A percentile compares a stretch with the other conserved stretches of the same genome.
Evolutionary conservation across 495 filamentous ascomycete genomes (phyloP).

Genomic region (Haplographium delicatum): DNA sequence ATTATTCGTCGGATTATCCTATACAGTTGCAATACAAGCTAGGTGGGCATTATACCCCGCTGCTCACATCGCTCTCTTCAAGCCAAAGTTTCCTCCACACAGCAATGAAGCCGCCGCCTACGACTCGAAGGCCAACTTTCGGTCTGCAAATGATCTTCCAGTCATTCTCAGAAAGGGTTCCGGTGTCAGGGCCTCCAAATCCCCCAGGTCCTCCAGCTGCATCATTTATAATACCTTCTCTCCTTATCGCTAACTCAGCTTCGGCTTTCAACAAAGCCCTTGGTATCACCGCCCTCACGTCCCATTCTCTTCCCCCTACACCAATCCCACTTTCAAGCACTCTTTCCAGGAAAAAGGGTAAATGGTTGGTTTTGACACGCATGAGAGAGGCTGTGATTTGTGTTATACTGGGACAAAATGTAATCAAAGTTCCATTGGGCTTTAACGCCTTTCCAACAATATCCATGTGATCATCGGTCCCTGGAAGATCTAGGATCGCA

Average conservation of each 20-base stretch:
- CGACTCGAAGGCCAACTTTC: constrained; percentile 54
- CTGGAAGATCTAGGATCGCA: constrained; percentile 67
- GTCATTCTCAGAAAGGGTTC: constrained; percentile 30
- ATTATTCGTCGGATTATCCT: too few species aligned
- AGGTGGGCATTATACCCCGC: too few species aligned
- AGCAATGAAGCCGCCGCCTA: constrained; percentile 68
- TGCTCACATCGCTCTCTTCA: too few species aligned
- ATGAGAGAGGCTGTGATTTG: constrained; percentile 62
- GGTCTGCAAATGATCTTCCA: constrained; percentile 62
- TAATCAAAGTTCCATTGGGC: constrained; percentile 54
- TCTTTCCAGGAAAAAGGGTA: constrained; percentile 55
- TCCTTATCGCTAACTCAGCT: too few species aligned
- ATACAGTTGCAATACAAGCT: too few species aligned
- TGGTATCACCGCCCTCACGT: constrained; percentile 52
- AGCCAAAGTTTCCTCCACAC: constrained; percentile 52
- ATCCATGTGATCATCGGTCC: constrained; percentile 50
- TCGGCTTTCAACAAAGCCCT: constrained; percentile 24
- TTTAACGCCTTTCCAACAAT: constrained; percentile 52
- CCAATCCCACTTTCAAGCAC: constrained; percentile 63
- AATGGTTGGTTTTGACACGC: constrained; percentile 39
- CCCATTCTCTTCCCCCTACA: constrained; percentile 56
- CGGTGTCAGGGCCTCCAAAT: background rate
- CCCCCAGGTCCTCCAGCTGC: background rate
- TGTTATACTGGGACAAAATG: constrained; percentile 72
- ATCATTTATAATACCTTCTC: too few species aligned